phyloP scores from a whole-genome alignment of 2,329 filamentous ascomycete species.

The Claviceps cyperi region DNA sequence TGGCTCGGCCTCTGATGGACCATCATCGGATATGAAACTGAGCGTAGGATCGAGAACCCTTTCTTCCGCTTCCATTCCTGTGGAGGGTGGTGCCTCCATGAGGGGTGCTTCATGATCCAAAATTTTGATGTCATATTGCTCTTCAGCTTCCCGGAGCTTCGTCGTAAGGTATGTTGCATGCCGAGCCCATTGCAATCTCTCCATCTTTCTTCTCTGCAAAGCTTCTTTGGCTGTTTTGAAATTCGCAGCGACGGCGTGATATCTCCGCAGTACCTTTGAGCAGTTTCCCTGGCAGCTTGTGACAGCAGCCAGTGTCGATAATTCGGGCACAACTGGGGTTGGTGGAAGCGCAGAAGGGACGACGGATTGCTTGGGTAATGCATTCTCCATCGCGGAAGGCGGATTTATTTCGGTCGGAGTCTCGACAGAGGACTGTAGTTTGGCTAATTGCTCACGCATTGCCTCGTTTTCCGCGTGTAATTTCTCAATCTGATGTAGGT shows the following conservation, averaged over 20 bases:
- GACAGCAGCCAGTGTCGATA: slow-evolving; percentile 12
- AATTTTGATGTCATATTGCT: slow-evolving; percentile 20
- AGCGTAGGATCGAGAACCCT: neutral
- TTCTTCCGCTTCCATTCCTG: slow-evolving; percentile 4
- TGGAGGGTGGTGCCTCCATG: slow-evolving; percentile 3
- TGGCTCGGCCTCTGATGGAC: neutral
- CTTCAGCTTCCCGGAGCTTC: slow-evolving; percentile 29
- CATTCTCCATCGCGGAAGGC: neutral
- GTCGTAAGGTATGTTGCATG: slow-evolving; percentile 29
- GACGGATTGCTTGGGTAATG: neutral
- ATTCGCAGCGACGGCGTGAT: slow-evolving; percentile 24
- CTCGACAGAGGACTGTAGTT: neutral
- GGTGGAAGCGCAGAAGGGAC: neutral
- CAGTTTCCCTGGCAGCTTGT: slow-evolving; percentile 15
- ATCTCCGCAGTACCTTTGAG: slow-evolving; percentile 24
- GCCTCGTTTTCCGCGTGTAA: slow-evolving; percentile 29
- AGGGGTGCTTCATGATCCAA: slow-evolving; percentile 7
- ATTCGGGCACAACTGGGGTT: neutral
- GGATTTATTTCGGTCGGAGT: neutral
- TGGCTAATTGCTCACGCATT: slow-evolving; percentile 23
- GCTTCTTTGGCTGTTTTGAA: slow-evolving; percentile 26
- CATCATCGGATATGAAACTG: slow-evolving; percentile 2
- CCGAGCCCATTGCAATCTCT: slow-evolving; percentile 29
- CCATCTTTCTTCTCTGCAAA: slow-evolving; percentile 25
- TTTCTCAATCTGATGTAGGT: slow-evolving; percentile 14